A percentile compares a stretch with the other conserved stretches of the same genome.
Conservation (phyloP, 2,329 filamentous ascomycete species). For the Fusarium metavorans region DNA sequence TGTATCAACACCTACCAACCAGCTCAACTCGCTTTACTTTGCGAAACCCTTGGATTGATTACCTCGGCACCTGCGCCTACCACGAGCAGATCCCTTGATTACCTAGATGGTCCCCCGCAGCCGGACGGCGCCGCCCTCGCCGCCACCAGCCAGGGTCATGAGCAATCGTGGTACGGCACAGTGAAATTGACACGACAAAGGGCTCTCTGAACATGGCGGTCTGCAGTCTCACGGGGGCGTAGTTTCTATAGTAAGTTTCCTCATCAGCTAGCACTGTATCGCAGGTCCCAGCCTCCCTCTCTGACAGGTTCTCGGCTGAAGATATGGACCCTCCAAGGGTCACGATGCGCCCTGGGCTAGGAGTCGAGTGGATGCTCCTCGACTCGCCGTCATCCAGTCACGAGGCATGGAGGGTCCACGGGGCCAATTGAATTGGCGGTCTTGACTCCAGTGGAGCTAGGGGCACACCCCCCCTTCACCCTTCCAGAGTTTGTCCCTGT, state of each 20-base stretch:
- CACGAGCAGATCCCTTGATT: neutral
- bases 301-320: conserved; percentile 25
- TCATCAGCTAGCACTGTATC: conserved; percentile 37
- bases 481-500: conserved; percentile 12
- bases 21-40: neutral
- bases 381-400: conserved; percentile 43
- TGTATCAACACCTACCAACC: conserved; percentile 9
- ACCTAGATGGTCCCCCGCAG: conserved; percentile 7
- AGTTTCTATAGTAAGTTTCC: conserved; percentile 22
- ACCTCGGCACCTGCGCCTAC: conserved; percentile 18
- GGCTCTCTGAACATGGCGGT: conserved; percentile 26
- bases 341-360: conserved; percentile 28
- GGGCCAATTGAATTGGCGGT: conserved; percentile 42
- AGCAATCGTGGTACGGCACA: conserved; percentile 7
- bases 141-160: conserved; percentile 13
- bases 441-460: conserved; percentile 20
- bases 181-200: neutral
- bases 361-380: conserved; percentile 29
- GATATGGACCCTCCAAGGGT: conserved; percentile 23
- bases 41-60: neutral
- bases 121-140: conserved; percentile 22
- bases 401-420: conserved; percentile 42
- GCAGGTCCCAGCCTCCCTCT: conserved; percentile 7
- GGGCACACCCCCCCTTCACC: conserved; percentile 6
- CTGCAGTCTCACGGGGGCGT: conserved; percentile 12